phyloP scores from a whole-genome alignment of 768 basidiomycete species.

The Mrakia blollopis region DNA sequence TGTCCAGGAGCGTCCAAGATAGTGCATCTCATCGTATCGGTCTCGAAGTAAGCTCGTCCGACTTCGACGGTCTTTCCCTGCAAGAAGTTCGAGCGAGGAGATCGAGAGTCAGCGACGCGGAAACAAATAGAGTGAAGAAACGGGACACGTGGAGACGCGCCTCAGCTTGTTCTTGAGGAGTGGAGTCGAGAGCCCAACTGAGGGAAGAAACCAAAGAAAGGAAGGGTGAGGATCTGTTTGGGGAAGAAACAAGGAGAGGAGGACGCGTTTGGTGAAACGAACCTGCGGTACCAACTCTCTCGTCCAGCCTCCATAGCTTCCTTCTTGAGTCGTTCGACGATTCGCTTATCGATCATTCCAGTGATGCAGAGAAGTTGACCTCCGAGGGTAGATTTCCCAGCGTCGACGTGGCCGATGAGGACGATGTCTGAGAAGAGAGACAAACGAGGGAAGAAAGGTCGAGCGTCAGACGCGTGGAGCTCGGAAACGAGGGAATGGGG shows the following conservation, averaged over 20 bases:
- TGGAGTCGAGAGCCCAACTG: constrained; percentile 87
- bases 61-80: constrained; percentile 96
- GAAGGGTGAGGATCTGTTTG: too few species aligned
- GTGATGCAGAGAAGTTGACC: constrained; percentile 89
- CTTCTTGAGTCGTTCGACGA: constrained; percentile 95
- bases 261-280: too few species aligned
- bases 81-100: constrained; percentile 16
- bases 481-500: too few species aligned
- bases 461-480: neutral
- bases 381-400: constrained; percentile 97
- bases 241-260: too few species aligned
- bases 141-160: too few species aligned
- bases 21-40: constrained; percentile 76
- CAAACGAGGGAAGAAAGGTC: neutral
- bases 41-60: constrained; percentile 96
- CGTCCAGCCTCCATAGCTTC: constrained; percentile 97
- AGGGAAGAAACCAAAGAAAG: too few species aligned
- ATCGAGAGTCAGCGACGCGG: too few species aligned
- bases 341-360: constrained; percentile 94
- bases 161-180: constrained; percentile 85
- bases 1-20: constrained; percentile 98
- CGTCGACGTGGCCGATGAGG: constrained; percentile 98
- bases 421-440: constrained; percentile 59
- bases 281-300: constrained; percentile 95
- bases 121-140: too few species aligned